Base-by-base conservation (phyloP, 2,329 filamentous ascomycete genomes). In the Colletotrichum gigasporum region DNA sequence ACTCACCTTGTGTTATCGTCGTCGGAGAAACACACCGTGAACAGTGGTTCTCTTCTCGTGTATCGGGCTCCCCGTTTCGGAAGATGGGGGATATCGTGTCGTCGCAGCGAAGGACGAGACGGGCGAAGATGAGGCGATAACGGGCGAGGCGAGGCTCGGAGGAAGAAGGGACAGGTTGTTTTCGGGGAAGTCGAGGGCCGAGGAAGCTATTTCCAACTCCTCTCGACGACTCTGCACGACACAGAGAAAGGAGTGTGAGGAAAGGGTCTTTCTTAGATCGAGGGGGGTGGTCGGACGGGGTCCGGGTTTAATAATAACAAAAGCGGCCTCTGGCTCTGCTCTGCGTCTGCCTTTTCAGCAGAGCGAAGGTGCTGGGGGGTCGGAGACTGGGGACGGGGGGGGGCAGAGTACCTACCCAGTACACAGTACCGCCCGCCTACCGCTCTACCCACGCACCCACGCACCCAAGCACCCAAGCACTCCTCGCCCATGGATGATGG, bases 231-330 rank as follows among this genome's bases (percentile, higher is more conserved):
- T 65, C 63, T 65, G 50, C 35, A 53, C 44, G 44, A 60, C 44
- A 66, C 62, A 67, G 60, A 61, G 60, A 63, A 59, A 63, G 60
- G 64, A 65, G 64, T 64, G 66, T 58, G 60, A 66, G 64, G 57
- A 20, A 63, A 56, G 66, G 66, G 55, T 58, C 52, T 57, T 65
- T 55, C 48, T 65, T 51, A 41, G 60, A 61, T 58, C 35, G 60
- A 64, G 60, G 66, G 67, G 69, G 67, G 65, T 65, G 69, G 69
- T 66, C 56, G 67, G 66, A 68, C 56, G 66, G 66, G 66, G 67
- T 63, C 63, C 54, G 63, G 63, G 67, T 69, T 68, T 69, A 69
- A 69, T 68, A 69, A 69, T 69, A 68, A 69, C 63, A 67, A 69
- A 63, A 59, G 52, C 47, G 37, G 39, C 59, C 58, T 51, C 60